Conservation (phyloP, 306 rosid species). For the Trifolium repens region DNA sequence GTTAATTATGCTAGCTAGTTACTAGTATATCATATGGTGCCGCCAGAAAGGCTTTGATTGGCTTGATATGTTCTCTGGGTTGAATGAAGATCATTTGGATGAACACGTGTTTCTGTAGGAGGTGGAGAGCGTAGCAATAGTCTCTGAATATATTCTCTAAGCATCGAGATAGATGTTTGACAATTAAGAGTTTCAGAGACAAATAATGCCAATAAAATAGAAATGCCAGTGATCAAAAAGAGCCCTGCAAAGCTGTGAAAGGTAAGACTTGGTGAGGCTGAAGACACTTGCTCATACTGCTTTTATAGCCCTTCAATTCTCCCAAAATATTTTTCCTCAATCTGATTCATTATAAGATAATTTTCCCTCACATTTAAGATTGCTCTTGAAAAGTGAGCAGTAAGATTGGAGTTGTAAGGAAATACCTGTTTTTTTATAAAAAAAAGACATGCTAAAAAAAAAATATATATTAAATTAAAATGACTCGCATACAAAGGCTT, state of each 20-base stretch:
- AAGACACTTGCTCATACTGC: neutral
- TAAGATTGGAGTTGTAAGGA: constrained; percentile 29
- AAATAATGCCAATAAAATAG: constrained; percentile 27
- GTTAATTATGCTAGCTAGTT: too few species aligned
- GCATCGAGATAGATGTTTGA: neutral
- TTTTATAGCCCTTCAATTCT: neutral
- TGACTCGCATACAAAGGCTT: too few species aligned
- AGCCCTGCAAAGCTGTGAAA: constrained; percentile 44
- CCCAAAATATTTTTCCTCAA: constrained; percentile 39
- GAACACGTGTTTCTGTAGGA: neutral
- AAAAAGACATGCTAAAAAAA: too few species aligned
- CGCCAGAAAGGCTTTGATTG: too few species aligned
- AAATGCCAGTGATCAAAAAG: constrained; percentile 31
- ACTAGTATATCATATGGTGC: too few species aligned
- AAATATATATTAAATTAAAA: too few species aligned
- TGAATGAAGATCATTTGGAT: too few species aligned
- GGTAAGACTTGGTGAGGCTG: constrained; percentile 5
- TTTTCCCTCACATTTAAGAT: constrained; percentile 43
- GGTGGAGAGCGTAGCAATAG: neutral
- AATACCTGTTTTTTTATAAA: neutral
- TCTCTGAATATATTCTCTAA: neutral
- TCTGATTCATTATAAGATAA: constrained; percentile 7
- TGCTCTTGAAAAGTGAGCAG: constrained; percentile 41
- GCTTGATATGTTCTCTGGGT: too few species aligned
- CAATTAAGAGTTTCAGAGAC: neutral